These are phyloP conservation scores for Croton setiger DNA, from an alignment of 441 rosid genomes.

Conservation along the genomic window DNA sequence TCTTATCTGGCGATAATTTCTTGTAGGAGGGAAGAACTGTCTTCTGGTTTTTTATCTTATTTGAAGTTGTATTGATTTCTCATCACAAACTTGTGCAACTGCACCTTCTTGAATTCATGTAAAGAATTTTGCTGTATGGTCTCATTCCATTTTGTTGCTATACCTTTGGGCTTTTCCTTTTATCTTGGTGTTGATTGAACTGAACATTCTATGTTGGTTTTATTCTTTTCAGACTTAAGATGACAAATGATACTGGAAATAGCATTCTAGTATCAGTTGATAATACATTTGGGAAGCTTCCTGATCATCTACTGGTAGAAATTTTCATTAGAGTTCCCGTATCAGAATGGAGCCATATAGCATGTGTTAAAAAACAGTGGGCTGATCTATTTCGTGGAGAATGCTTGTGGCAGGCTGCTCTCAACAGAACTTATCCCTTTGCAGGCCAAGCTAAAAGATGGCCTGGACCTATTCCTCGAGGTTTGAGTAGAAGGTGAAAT, in stretches of 20 bases:
- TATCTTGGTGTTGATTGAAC: background rate
- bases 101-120: background rate
- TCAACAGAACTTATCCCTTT: conserved; percentile 47
- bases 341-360: conserved; percentile 52
- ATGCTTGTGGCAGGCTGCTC: conserved; percentile 84
- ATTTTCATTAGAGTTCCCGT: conserved; percentile 69
- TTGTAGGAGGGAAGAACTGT: background rate
- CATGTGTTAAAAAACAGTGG: conserved; percentile 74
- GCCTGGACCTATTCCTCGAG: conserved; percentile 80
- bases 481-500: conserved; percentile 60
- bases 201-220: background rate
- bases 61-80: background rate
- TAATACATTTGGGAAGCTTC: conserved; percentile 53
- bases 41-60: background rate
- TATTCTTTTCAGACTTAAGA: conserved; percentile 41
- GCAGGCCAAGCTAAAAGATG: conserved; percentile 57
- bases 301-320: conserved; percentile 73
- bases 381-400: conserved; percentile 63
- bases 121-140: background rate
- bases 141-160: conserved; percentile 2
- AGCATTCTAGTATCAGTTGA: conserved; percentile 28
- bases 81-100: background rate
- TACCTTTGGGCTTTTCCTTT: background rate
- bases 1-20: background rate
- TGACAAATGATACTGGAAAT: conserved; percentile 38